phyloP scores from a whole-genome alignment of 179 eudicot species.

The Patellifolia procumbens region DNA sequence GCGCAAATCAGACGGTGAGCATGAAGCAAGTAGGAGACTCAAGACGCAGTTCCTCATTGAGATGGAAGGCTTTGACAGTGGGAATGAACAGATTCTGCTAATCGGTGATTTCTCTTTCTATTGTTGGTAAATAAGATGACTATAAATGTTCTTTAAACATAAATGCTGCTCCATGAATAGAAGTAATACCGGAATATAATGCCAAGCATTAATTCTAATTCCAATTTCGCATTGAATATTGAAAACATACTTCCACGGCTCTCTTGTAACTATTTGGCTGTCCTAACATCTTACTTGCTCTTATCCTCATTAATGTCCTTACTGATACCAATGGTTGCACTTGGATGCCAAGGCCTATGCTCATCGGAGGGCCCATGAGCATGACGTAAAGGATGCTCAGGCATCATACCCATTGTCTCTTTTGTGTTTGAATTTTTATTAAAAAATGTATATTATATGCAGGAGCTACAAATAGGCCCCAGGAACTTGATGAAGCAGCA shows the following conservation, averaged over 20 bases:
- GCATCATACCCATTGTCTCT: background rate
- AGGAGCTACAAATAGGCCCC: conserved; percentile 99
- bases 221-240: background rate
- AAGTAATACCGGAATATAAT: background rate
- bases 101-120: conserved; percentile 57
- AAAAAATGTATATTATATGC: conserved; percentile 24
- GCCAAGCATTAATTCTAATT: background rate
- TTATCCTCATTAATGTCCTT: background rate
- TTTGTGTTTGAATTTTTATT: background rate
- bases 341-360: background rate
- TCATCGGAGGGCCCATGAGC: conserved; percentile 2
- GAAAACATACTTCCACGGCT: background rate
- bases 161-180: background rate
- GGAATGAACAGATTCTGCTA: conserved; percentile 83
- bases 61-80: conserved; percentile 98
- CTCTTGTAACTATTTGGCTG: background rate
- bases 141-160: background rate
- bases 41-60: conserved; percentile 99
- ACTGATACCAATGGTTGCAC: background rate
- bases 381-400: background rate
- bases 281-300: background rate
- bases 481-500: conserved; percentile 99
- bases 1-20: conserved; percentile 99
- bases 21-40: conserved; percentile 93
- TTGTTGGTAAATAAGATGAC: background rate